phyloP scores from a whole-genome alignment of 352 stramenopile genomes.

The Aphanomyces astaci region DNA sequence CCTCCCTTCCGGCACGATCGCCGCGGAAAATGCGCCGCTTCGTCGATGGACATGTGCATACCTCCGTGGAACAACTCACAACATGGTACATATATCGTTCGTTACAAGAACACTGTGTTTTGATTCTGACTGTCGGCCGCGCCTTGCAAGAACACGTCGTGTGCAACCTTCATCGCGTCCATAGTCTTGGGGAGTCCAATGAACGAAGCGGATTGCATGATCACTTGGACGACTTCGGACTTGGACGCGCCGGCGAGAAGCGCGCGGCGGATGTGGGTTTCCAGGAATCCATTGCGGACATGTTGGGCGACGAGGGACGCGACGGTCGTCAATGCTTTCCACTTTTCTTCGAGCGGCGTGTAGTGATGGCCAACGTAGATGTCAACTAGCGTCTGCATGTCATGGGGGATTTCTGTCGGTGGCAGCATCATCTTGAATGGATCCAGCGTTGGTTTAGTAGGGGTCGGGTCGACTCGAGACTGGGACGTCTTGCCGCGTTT shows the following conservation, averaged over 20 bases:
- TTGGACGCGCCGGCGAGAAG: neutral
- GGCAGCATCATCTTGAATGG: constrained; percentile 9
- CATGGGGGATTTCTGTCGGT: constrained; percentile 7
- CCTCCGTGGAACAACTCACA: no score
- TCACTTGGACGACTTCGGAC: neutral
- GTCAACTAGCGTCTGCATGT: constrained; percentile 5
- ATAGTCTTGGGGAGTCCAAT: constrained; percentile 8
- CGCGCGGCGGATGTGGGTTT: constrained; percentile 1
- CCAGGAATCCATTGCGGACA: constrained; percentile 5
- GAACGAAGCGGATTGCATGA: constrained; percentile 10
- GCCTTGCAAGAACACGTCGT: constrained; percentile 9
- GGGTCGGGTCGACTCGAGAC: neutral
- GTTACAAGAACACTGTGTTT: neutral
- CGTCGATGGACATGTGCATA: no score
- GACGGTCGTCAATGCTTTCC: constrained; percentile 1
- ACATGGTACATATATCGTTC: neutral
- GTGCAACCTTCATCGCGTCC: constrained; percentile 5
- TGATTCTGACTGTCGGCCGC: neutral
- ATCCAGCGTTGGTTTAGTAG: neutral
- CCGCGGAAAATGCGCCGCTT: neutral
- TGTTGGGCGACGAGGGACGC: constrained; percentile 2
- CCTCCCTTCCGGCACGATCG: no score
- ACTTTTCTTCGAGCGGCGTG: constrained; percentile 12
- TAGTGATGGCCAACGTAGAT: constrained; percentile 9
- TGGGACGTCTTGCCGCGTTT: neutral